A percentile compares a stretch with the other conserved stretches of the same genome.
Evolutionary conservation across 2,329 filamentous ascomycete species (phyloP).

Genomic region (Trichophyton benhamiae): DNA sequence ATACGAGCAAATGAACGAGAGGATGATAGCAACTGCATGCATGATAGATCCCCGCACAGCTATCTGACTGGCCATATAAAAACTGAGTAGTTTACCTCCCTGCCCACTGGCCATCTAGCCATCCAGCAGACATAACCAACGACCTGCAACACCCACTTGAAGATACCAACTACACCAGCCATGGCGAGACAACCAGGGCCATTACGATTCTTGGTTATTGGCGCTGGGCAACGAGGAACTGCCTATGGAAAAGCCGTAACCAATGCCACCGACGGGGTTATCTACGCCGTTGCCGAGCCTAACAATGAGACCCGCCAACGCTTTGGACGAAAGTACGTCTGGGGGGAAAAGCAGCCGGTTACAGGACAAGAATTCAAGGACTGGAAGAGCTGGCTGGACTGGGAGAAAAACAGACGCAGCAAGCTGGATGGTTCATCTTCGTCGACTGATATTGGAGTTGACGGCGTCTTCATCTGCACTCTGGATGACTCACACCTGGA

Average conservation of each 20-base stretch:
- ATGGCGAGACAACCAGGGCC: slow-evolving; percentile 9
- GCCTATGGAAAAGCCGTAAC: slow-evolving; percentile 59
- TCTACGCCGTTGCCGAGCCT: slow-evolving; percentile 73
- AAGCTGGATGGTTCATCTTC: slow-evolving; percentile 29
- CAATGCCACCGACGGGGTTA: slow-evolving; percentile 52
- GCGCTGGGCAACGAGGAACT: slow-evolving; percentile 66
- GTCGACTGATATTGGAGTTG: slow-evolving; percentile 41
- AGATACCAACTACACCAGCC: neutral
- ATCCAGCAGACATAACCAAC: neutral
- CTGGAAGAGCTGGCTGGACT: slow-evolving; percentile 66
- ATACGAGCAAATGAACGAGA: neutral
- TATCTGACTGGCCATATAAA: too few species aligned
- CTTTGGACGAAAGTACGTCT: slow-evolving; percentile 62
- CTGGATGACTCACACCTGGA: slow-evolving; percentile 80
- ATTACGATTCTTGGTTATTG: slow-evolving; percentile 64
- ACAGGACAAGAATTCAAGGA: slow-evolving; percentile 57
- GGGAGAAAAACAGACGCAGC: slow-evolving; percentile 55
- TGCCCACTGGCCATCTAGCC: neutral
- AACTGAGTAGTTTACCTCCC: too few species aligned
- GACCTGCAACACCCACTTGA: neutral
- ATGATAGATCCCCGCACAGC: too few species aligned
- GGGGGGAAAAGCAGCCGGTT: slow-evolving; percentile 41
- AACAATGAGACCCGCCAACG: slow-evolving; percentile 60
- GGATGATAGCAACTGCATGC: neutral
- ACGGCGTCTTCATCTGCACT: slow-evolving; percentile 60